Base-by-base conservation (phyloP, 495 filamentous ascomycete species). In the Podospora didyma region DNA sequence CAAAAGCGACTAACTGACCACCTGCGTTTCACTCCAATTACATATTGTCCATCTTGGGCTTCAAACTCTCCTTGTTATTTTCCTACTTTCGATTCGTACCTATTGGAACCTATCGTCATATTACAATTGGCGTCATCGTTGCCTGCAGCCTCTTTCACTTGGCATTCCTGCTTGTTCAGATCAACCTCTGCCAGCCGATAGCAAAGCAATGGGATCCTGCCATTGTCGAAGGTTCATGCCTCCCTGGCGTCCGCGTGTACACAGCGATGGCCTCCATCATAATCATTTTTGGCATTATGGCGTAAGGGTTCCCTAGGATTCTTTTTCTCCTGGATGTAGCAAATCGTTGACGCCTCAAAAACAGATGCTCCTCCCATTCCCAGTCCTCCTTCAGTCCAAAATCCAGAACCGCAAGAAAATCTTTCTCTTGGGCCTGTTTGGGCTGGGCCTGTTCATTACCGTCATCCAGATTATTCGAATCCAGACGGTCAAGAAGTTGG, bases 381-480 rank as follows among this genome's bases (percentile, higher is more conserved):
- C 80, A 7, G 65, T 81, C 20, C 79, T 83, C 24, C 58, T 75
- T 54, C 66, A 69, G 31, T 69, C 76, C 0, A 67, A 72, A 26
- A 69, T 82, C 34, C 69, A 64, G 19, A 51, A 49, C 14, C 67
- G 67, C 14, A 73, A 69, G 46, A 73, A 79, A 62, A 17, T 76
- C 22, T 62, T 77, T 41, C 69, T 82, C 1, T 64, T 70, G 19
- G 69, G 67, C 46, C 65, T 82, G 55, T 82, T 80, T 65, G 69
- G 73, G 20, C 69, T 82, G 17, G 77, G 76, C 48, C 69, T 79
- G 54, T 83, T 83, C 68, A 69, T 82, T 46, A 80, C 79, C 20
- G 56, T 76, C 53, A 80, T 79, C 54, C 78, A 82, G 59, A 75
- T 81, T 52, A 73, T 82, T 54, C 79, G 80, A 35, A 79, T 84